Conservation (phyloP, 2,329 filamentous ascomycete species). For the Parafenestella ontariensis region DNA sequence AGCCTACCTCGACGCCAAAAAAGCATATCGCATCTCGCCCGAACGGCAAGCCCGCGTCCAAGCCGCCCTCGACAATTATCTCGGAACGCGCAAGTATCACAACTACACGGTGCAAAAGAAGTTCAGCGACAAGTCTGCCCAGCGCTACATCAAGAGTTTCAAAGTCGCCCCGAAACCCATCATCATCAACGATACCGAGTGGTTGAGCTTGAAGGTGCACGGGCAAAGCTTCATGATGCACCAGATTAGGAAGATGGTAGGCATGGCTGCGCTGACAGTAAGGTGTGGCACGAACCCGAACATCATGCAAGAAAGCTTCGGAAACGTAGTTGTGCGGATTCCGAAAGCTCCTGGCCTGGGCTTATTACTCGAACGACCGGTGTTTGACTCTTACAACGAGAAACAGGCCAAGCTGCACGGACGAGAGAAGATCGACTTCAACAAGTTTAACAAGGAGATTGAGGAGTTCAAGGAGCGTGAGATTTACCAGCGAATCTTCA, state of each 20-base stretch:
- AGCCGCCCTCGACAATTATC: slow-evolving; percentile 74
- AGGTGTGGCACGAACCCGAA: slow-evolving; percentile 79
- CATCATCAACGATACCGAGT: slow-evolving; percentile 89
- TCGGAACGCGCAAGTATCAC: slow-evolving; percentile 90
- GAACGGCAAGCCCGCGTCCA: slow-evolving; percentile 78
- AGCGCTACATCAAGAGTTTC: slow-evolving; percentile 93
- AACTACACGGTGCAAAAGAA: slow-evolving; percentile 96
- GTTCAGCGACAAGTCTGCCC: slow-evolving; percentile 80
- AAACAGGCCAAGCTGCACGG: slow-evolving; percentile 69
- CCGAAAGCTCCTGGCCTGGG: slow-evolving; percentile 93
- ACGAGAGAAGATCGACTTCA: slow-evolving; percentile 77
- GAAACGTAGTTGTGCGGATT: slow-evolving; percentile 76
- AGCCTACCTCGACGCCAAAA: slow-evolving; percentile 82
- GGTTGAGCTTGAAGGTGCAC: slow-evolving; percentile 94
- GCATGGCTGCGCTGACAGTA: slow-evolving; percentile 84
- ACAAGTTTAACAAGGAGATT: slow-evolving; percentile 77
- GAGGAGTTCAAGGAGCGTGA: slow-evolving; percentile 88
- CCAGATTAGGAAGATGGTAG: slow-evolving; percentile 99
- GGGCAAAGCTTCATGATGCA: slow-evolving; percentile 99
- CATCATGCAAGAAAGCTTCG: slow-evolving; percentile 78
- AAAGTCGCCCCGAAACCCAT: slow-evolving; percentile 70
- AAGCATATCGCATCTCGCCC: slow-evolving; percentile 79
- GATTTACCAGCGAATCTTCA: slow-evolving; percentile 92
- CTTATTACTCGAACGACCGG: slow-evolving; percentile 84
- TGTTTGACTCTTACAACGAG: slow-evolving; percentile 89